Base-by-base conservation (phyloP, 2,329 filamentous ascomycete species). In the Bipolaris victoriae region DNA sequence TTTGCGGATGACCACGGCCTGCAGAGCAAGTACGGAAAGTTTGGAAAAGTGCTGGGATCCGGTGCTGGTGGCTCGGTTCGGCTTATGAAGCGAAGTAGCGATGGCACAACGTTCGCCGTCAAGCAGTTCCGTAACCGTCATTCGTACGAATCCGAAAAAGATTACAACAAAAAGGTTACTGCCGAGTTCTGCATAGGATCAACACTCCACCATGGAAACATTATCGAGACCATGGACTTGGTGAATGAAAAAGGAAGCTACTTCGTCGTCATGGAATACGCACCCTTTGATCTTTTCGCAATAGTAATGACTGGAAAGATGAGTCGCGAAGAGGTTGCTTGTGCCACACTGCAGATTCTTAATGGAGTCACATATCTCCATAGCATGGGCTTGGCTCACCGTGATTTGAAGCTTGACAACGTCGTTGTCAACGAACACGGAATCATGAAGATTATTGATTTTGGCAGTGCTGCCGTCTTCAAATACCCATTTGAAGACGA, bases 201-300 rank as follows among this genome's bases (percentile, higher is more conserved):
- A 2, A 97, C 95, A 0, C 82, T 99, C 36, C 95, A 98, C 70
- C 95, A 99, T 70, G 94, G 95, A 68, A 99, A 99, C 74, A 92
- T 99, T 66, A 98, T 99, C 69, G 95, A 99, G 77, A 98, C 95
- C 1, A 84, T 99, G 64, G 95, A 99, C 76, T 96, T 99, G 62
- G 87, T 99, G 10, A 91, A 96, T 65, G 95, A 99, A 78, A 95
- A 94, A 77, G 88, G 87, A 49, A 92, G 90, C 63, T 99, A 95
- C 92, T 99, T 92, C 71, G 94, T 98, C 72, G 95, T 99, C 40
- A 99, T 99, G 95, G 95, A 99, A 74, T 99, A 96, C 72, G 95
- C 93, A 10, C 95, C 95, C 0, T 99, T 84, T 71, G 95, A 99
- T 75, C 84, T 99, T 29, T 99, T 99, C 74, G 95, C 95, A 11